Evolutionary conservation across 1,284 basidiomycete genomes (phyloP).

Genomic region (Fistulina hepatica): DNA sequence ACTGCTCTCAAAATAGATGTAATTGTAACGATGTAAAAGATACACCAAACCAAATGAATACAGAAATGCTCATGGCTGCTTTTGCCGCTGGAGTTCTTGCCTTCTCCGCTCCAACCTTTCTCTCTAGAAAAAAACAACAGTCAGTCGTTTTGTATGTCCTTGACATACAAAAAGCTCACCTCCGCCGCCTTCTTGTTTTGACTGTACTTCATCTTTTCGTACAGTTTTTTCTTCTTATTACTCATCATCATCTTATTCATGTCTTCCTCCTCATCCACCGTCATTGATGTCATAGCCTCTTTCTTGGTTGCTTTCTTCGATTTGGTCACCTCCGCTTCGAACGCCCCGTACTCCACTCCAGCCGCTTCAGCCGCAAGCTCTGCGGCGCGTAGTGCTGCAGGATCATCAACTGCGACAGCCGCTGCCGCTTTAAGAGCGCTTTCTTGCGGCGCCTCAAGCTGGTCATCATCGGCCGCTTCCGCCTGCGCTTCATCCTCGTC

Average conservation of each 20-base stretch:
- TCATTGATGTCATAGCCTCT: constrained; percentile 19
- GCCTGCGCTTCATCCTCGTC: constrained; percentile 23
- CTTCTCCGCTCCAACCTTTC: too few relatives aligned
- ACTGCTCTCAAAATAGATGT: too few relatives aligned
- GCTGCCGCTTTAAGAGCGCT: constrained; percentile 36
- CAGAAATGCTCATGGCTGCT: too few relatives aligned
- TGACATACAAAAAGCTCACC: constrained; percentile 43
- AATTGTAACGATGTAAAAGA: too few relatives aligned
- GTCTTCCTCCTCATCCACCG: constrained; percentile 57
- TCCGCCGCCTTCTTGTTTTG: constrained; percentile 73
- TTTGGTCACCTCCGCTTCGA: constrained; percentile 73
- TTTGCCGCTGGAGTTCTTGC: too few relatives aligned
- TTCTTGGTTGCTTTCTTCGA: constrained; percentile 43
- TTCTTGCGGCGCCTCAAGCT: constrained; percentile 22
- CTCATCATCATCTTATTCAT: constrained; percentile 99
- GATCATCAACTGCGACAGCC: constrained; percentile 51
- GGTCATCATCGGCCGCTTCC: too few relatives aligned
- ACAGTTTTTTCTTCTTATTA: constrained; percentile 92
- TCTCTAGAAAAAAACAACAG: too few relatives aligned
- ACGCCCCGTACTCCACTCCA: constrained; percentile 75
- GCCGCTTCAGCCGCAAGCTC: constrained; percentile 91
- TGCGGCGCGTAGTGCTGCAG: constrained; percentile 71
- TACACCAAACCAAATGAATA: too few relatives aligned
- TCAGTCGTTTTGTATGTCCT: too few relatives aligned
- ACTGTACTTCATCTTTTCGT: constrained; percentile 90